These are phyloP conservation scores for Cephaloascus fragrans DNA, from an alignment of 805 yeast species.

Conservation along the genomic window DNA sequence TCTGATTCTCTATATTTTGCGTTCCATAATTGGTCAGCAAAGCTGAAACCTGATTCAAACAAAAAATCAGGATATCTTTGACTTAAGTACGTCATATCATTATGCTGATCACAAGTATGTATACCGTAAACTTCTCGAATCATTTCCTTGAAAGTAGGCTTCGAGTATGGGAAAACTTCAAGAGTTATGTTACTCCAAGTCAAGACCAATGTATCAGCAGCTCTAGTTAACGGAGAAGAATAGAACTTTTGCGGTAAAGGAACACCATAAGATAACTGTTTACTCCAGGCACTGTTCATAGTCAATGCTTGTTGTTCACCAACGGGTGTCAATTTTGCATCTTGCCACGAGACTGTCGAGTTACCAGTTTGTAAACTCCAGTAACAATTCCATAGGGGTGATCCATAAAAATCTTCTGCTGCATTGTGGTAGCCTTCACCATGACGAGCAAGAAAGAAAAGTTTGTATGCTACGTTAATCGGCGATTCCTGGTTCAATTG, in stretches of 20 bases:
- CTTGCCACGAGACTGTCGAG: slow-evolving; percentile 40
- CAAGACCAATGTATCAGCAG: slow-evolving; percentile 35
- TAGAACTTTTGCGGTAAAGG: slow-evolving; percentile 31
- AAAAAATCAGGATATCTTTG: slow-evolving; percentile 30
- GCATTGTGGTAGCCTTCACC: slow-evolving; percentile 46
- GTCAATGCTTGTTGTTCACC: slow-evolving; percentile 36
- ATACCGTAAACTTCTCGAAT: slow-evolving; percentile 40
- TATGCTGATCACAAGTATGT: slow-evolving; percentile 40
- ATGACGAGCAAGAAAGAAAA: slow-evolving; percentile 40
- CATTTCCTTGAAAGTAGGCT: slow-evolving; percentile 33
- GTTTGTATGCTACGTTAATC: slow-evolving; percentile 25
- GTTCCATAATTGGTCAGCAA: slow-evolving; percentile 33
- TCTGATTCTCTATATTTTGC: slow-evolving; percentile 24
- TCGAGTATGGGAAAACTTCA: slow-evolving; percentile 6
- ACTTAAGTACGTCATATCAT: slow-evolving; percentile 23
- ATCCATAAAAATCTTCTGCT: slow-evolving; percentile 36
- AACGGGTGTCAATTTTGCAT: slow-evolving; percentile 36
- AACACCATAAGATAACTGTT: slow-evolving; percentile 17
- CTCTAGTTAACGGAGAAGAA: slow-evolving; percentile 42
- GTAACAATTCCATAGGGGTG: slow-evolving; percentile 32
- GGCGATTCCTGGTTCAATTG: slow-evolving; percentile 21
- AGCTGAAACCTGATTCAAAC: slow-evolving; percentile 34
- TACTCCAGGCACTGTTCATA: slow-evolving; percentile 29
- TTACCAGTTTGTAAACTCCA: slow-evolving; percentile 36
- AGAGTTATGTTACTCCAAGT: slow-evolving; percentile 32